Conservation (phyloP, 1,284 basidiomycete genomes). For the Inonotus obliquus region DNA sequence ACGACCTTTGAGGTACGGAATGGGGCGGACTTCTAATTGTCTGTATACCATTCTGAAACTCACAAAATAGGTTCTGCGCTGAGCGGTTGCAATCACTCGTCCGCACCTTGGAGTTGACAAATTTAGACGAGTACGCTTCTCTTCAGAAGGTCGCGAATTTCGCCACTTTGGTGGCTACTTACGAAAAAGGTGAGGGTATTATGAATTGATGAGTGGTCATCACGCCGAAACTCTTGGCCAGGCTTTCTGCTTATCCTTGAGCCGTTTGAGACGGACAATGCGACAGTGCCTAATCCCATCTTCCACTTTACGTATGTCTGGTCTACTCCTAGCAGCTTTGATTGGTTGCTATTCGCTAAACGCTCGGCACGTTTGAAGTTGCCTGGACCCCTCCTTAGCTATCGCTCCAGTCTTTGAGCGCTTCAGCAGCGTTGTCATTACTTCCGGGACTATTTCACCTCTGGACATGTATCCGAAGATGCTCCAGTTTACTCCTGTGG, state of each 20-base stretch:
- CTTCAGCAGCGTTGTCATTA: slow-evolving; percentile 98
- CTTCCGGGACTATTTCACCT: slow-evolving; percentile 97
- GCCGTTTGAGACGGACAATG: slow-evolving; percentile 98
- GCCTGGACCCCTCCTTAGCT: slow-evolving; percentile 95
- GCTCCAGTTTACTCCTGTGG: slow-evolving; percentile 96
- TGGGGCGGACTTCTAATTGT: slow-evolving; percentile 4
- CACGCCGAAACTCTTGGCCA: slow-evolving; percentile 27
- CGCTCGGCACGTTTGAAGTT: slow-evolving; percentile 44
- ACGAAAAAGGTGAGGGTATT: slow-evolving; percentile 80
- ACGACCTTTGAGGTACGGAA: slow-evolving; percentile 77
- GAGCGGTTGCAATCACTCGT: slow-evolving; percentile 94
- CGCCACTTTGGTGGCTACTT: slow-evolving; percentile 96
- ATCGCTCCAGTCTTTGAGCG: slow-evolving; percentile 98
- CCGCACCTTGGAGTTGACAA: slow-evolving; percentile 85
- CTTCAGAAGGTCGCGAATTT: slow-evolving; percentile 96
- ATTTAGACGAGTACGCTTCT: slow-evolving; percentile 88
- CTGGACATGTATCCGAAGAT: slow-evolving; percentile 99
- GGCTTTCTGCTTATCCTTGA: slow-evolving; percentile 97
- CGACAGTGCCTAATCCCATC: slow-evolving; percentile 97
- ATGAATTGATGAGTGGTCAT: not conserved
- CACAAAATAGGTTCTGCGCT: slow-evolving; percentile 77
- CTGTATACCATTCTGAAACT: not conserved
- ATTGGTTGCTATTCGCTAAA: not conserved
- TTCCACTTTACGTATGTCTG: slow-evolving; percentile 90
- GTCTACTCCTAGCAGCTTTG: not conserved